These are phyloP conservation scores for Thelonectria olida DNA, from an alignment of 2,329 filamentous ascomycete species.

Conservation along the genomic window DNA sequence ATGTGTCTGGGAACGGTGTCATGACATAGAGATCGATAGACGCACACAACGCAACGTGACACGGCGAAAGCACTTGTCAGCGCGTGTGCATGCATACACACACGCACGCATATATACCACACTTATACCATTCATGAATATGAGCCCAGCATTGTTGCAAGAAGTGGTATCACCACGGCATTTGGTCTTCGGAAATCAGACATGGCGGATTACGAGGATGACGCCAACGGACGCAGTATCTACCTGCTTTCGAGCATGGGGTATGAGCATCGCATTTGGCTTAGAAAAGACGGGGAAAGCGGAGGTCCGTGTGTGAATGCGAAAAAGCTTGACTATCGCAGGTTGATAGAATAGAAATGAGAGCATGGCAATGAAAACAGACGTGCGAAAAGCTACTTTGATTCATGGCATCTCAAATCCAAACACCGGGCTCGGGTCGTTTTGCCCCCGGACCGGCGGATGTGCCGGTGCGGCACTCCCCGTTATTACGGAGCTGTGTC, in stretches of 20 bases:
- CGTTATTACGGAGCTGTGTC: conserved; percentile 4
- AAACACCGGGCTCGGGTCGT: not conserved
- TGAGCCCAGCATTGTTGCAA: not conserved
- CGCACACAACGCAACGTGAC: conserved; percentile 1
- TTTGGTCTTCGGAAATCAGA: conserved; percentile 9
- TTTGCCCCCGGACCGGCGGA: not conserved
- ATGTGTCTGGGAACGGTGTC: conserved; percentile 28
- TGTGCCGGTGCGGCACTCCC: not conserved
- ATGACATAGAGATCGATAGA: conserved; percentile 33
- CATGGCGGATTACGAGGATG: too few relatives aligned
- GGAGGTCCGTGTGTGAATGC: too few relatives aligned
- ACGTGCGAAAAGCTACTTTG: not conserved
- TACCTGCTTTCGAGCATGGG: too few relatives aligned
- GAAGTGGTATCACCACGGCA: conserved; percentile 14
- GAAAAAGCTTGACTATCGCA: too few relatives aligned
- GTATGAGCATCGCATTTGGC: too few relatives aligned
- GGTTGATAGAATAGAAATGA: too few relatives aligned
- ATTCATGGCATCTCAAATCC: not conserved
- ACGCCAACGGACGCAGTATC: too few relatives aligned
- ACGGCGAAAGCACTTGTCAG: not conserved
- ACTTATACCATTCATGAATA: not conserved
- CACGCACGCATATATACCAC: conserved; percentile 15
- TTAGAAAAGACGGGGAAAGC: too few relatives aligned
- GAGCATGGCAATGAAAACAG: not conserved
- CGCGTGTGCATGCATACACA: not conserved